Percentiles rank a stretch among this genome's conserved stretches.
These are phyloP conservation scores for Lonicera japonica DNA, from an alignment of 129 eudicot species.

Conservation along the genomic window DNA sequence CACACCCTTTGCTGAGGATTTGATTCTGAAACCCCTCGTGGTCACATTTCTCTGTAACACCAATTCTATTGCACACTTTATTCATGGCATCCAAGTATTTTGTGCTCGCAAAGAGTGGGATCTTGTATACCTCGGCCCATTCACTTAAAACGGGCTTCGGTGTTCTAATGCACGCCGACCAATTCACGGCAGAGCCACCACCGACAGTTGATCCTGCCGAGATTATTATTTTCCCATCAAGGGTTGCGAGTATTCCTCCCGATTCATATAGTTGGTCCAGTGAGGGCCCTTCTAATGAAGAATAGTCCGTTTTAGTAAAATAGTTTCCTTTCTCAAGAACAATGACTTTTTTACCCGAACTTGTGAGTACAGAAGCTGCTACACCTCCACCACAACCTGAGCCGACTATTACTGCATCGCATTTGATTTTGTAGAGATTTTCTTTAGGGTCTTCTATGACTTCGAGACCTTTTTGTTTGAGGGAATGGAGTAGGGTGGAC, in stretches of 20 bases:
- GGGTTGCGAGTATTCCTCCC: slow-evolving; percentile 61
- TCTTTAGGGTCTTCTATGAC: slow-evolving; percentile 38
- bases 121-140: slow-evolving; percentile 54
- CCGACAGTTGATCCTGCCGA: slow-evolving; percentile 86
- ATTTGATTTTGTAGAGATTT: slow-evolving; percentile 41
- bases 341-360: slow-evolving; percentile 70
- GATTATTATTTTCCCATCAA: slow-evolving; percentile 59
- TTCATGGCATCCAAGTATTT: slow-evolving; percentile 51
- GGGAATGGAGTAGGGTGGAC: slow-evolving; percentile 33
- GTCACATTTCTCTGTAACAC: slow-evolving; percentile 55
- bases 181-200: slow-evolving; percentile 88
- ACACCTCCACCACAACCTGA: slow-evolving; percentile 96
- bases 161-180: slow-evolving; percentile 77
- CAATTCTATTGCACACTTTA: slow-evolving; percentile 54
- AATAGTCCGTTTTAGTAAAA: slow-evolving; percentile 49
- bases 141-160: slow-evolving; percentile 51
- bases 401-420: slow-evolving; percentile 84
- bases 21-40: slow-evolving; percentile 86
- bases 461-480: slow-evolving; percentile 45
- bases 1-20: slow-evolving; percentile 77
- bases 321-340: slow-evolving; percentile 89
- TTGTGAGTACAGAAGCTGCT: slow-evolving; percentile 73
- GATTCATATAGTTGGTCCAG: slow-evolving; percentile 53
- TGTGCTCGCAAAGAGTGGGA: slow-evolving; percentile 38
- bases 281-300: slow-evolving; percentile 75